Evolutionary conservation across 345 rosid genomes (phyloP).

Genomic region (Heritiera fomes): DNA sequence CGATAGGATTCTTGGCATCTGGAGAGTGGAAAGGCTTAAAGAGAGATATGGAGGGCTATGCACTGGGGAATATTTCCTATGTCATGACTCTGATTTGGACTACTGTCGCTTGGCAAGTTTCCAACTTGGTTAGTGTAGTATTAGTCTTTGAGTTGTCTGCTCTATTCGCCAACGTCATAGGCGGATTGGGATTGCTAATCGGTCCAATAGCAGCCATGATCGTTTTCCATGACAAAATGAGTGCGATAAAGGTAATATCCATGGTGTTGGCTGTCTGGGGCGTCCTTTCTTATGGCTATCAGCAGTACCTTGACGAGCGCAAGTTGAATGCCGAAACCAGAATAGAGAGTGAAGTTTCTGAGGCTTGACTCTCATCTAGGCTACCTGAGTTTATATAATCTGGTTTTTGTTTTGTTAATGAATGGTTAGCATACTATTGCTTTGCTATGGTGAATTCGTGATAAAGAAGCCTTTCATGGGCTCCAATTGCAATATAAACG

Average conservation of each 20-base stretch:
- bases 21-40: conserved; percentile 44
- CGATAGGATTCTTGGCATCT: conserved; percentile 37
- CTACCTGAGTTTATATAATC: background rate
- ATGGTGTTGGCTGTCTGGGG: conserved; percentile 64
- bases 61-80: conserved; percentile 40
- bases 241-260: conserved; percentile 48
- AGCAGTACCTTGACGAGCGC: conserved; percentile 51
- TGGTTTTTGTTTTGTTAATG: background rate
- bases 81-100: conserved; percentile 37
- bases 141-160: conserved; percentile 62
- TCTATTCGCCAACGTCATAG: conserved; percentile 49
- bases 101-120: conserved; percentile 45
- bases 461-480: background rate
- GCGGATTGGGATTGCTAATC: conserved; percentile 56
- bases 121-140: conserved; percentile 44
- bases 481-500: background rate
- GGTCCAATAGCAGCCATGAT: conserved; percentile 57
- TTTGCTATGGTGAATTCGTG: background rate
- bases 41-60: conserved; percentile 38
- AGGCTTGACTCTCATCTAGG: background rate
- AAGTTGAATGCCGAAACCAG: background rate
- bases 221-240: conserved; percentile 56
- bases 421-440: background rate
- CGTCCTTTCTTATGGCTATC: conserved; percentile 54
- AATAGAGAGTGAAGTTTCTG: background rate